Evolutionary conservation across 257 asterid genomes (phyloP), one percentile per base, ranked within the genome.

Genomic region (Solanum bulbocastanum): DNA sequence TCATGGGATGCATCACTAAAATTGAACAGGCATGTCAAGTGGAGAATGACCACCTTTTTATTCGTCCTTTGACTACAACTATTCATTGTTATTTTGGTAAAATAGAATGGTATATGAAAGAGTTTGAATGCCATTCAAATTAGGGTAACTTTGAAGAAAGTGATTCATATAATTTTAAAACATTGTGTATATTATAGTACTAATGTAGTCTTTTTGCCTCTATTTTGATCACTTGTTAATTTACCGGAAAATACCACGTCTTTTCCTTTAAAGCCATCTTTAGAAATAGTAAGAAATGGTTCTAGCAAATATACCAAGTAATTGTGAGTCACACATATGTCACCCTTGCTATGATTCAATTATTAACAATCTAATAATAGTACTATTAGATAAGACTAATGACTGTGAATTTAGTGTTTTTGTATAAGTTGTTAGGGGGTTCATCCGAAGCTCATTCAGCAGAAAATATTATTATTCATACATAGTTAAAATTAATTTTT

Each of bases 101-200:
- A 79, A 8, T 40, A 79, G 69, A 82, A 44, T 76, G 49, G 33
- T 25, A 18, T 33, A 5, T 27, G 3, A 22, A 49, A 30, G 69
- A 30, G 44, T 82, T 82, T 82, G 69, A 49, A 82, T 32, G 66
- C 86, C 86, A 82, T 82, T 82, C 85, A 33, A 82, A 82, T 49
- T 32, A 33, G 69, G 69, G 40, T 46, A 82, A 30, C 44, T 49
- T 82, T 49, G 44, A 23, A 82, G 30, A 49, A 49, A 46, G 25
- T 30, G 66, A 10, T 18, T 27, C 30, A 49, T 32, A 30, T 10
- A 49, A 10, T 74, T 36, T 74, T 5, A 74, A 23, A 36, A 22
- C 32, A 37, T 72, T 33, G 79, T 4, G 25, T 71, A 33, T 69
- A 15, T 32, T 32, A 30, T 32, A 33, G 25, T 71, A 71, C n/a